Percentiles rank a stretch among this genome's conserved stretches.
These are phyloP conservation scores for Colletotrichum lindemuthianum DNA, from an alignment of 2,329 filamentous ascomycete genomes.

Conservation along the genomic window DNA sequence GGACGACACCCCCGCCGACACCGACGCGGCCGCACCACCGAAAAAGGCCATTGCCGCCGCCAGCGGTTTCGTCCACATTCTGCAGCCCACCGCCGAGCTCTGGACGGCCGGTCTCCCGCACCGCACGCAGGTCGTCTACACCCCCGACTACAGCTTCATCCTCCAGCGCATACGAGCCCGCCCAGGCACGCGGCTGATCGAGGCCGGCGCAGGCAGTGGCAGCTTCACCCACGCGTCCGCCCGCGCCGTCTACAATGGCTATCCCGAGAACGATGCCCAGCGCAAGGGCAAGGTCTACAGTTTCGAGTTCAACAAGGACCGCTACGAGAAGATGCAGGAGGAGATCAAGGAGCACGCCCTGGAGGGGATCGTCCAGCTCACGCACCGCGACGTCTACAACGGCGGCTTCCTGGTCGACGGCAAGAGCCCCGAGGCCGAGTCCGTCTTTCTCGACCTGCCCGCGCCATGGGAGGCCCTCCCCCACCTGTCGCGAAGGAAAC, in stretches of 20 bases:
- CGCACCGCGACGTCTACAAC: constrained; percentile 82
- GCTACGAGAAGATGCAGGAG: constrained; percentile 73
- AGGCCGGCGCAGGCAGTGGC: constrained; percentile 84
- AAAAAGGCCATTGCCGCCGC: constrained; percentile 64
- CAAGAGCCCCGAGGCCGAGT: constrained; percentile 71
- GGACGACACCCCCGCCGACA: constrained; percentile 44
- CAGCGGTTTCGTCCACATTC: constrained; percentile 80
- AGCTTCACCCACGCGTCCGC: constrained; percentile 85
- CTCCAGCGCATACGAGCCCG: constrained; percentile 79
- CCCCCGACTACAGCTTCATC: constrained; percentile 87
- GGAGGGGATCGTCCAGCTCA: constrained; percentile 73
- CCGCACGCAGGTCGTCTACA: constrained; percentile 87
- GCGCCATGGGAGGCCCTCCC: constrained; percentile 83
- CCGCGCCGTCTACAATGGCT: constrained; percentile 80
- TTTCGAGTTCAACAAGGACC: constrained; percentile 82
- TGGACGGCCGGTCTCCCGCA: constrained; percentile 86
- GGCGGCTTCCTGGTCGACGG: constrained; percentile 75
- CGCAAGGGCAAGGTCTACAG: constrained; percentile 78
- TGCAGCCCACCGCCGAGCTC: constrained; percentile 82
- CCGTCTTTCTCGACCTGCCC: constrained; percentile 82
- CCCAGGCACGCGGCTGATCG: constrained; percentile 78
- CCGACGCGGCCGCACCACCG: constrained; percentile 44
- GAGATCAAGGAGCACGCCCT: constrained; percentile 77
- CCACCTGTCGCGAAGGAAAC: constrained; percentile 71
- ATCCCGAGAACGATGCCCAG: constrained; percentile 57